phyloP scores from a whole-genome alignment of 139 green algal species.

The Edaphochlamys debaryana region DNA sequence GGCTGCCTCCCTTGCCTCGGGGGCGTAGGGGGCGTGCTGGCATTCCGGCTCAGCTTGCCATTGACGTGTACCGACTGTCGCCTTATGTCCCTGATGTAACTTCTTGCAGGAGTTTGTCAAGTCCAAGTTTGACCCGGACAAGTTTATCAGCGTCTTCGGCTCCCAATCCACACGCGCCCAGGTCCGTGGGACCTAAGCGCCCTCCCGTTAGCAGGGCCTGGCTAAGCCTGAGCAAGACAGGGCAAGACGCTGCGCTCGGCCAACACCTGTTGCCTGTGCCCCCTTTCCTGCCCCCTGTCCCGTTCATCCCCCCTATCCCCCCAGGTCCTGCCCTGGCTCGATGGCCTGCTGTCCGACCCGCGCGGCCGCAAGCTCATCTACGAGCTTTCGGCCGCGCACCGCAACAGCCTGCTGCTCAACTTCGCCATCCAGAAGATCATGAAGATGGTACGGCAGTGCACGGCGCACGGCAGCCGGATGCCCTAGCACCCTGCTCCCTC shows the following conservation, averaged over 20 bases:
- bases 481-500: too few relatives aligned
- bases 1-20: too few relatives aligned
- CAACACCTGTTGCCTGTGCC: too few relatives aligned
- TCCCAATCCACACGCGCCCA: not conserved
- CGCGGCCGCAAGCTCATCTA: constrained; percentile 76
- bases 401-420: constrained; percentile 81
- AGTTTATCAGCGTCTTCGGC: constrained; percentile 72
- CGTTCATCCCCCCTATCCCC: not conserved
- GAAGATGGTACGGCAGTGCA: constrained; percentile 55
- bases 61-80: too few relatives aligned
- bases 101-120: constrained; percentile 69
- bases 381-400: constrained; percentile 72
- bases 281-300: too few relatives aligned
- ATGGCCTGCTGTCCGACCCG: constrained; percentile 63
- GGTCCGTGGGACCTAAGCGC: not conserved
- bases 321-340: constrained; percentile 62
- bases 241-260: too few relatives aligned
- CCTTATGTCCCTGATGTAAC: too few relatives aligned
- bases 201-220: too few relatives aligned
- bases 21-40: too few relatives aligned
- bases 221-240: too few relatives aligned
- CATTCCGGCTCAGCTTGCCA: too few relatives aligned
- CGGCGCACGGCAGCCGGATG: too few relatives aligned
- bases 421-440: constrained; percentile 87
- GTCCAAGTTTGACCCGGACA: constrained; percentile 74